phyloP scores from a whole-genome alignment of 2,329 filamentous ascomycete species.

The Alternaria novae-zelandiae region DNA sequence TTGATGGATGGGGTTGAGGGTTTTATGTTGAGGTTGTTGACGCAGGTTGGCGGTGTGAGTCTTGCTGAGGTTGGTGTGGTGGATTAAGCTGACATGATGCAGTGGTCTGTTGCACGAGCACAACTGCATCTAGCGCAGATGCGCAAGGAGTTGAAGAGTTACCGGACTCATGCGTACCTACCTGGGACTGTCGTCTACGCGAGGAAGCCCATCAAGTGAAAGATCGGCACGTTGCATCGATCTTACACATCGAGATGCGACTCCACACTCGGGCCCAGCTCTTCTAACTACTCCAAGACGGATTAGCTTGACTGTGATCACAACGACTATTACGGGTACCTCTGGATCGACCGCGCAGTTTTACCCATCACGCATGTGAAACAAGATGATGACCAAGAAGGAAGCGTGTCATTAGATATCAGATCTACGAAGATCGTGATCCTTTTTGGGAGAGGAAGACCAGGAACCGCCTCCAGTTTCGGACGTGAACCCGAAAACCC shows the following conservation, averaged over 20 bases:
- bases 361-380: neutral
- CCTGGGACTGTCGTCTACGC: conserved; percentile 47
- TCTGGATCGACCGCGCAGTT: neutral
- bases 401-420: neutral
- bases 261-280: neutral
- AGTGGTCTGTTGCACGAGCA: conserved; percentile 43
- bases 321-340: neutral
- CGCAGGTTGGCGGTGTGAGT: conserved; percentile 43
- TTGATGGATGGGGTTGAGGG: conserved; percentile 48
- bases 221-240: neutral
- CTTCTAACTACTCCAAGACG: neutral
- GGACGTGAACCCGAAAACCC: neutral
- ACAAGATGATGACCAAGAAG: neutral
- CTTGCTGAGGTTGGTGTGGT: neutral
- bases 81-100: neutral
- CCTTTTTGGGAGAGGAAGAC: neutral
- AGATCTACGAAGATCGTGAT: neutral
- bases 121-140: conserved; percentile 48
- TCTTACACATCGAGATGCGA: neutral
- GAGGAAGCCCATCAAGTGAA: conserved; percentile 36
- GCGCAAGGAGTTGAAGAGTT: conserved; percentile 42
- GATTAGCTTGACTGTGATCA: neutral
- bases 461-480: neutral
- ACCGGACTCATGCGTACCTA: conserved; percentile 44
- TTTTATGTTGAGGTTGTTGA: conserved; percentile 46